These are phyloP conservation scores for Gossypium raimondii DNA, from an alignment of 345 rosid species.

Conservation along the genomic window DNA sequence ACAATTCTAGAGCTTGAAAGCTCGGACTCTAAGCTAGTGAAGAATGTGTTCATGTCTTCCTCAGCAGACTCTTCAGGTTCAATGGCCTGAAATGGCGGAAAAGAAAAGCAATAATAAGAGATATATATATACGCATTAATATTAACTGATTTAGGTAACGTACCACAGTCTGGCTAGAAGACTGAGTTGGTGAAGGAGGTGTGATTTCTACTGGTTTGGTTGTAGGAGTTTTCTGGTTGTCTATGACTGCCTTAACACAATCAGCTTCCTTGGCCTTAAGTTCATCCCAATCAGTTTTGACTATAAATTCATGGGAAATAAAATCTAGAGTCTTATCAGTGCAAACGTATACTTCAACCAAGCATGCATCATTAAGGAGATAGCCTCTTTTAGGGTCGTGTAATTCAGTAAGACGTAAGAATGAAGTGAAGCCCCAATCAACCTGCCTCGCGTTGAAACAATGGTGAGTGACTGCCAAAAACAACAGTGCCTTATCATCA, in stretches of 20 bases:
- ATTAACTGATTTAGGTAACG: too few relatives aligned
- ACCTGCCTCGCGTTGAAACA: slow-evolving; percentile 48
- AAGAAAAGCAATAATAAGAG: too few relatives aligned
- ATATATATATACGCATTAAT: too few relatives aligned
- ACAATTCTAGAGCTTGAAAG: too few relatives aligned
- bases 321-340: not conserved
- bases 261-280: not conserved
- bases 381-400: slow-evolving; percentile 50
- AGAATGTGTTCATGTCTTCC: too few relatives aligned
- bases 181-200: too few relatives aligned
- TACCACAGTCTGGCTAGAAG: too few relatives aligned
- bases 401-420: slow-evolving; percentile 51
- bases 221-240: not conserved
- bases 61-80: too few relatives aligned
- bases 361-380: slow-evolving; percentile 35
- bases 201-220: not conserved
- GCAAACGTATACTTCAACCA: not conserved
- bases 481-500: not conserved
- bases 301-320: not conserved
- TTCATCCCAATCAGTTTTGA: not conserved
- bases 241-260: not conserved
- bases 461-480: slow-evolving; percentile 49
- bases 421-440: slow-evolving; percentile 63
- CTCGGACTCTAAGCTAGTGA: too few relatives aligned
- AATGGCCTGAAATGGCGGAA: too few relatives aligned